Base-by-base conservation (phyloP, 176 grass and related monocot species). In the Zoysia japonica region DNA sequence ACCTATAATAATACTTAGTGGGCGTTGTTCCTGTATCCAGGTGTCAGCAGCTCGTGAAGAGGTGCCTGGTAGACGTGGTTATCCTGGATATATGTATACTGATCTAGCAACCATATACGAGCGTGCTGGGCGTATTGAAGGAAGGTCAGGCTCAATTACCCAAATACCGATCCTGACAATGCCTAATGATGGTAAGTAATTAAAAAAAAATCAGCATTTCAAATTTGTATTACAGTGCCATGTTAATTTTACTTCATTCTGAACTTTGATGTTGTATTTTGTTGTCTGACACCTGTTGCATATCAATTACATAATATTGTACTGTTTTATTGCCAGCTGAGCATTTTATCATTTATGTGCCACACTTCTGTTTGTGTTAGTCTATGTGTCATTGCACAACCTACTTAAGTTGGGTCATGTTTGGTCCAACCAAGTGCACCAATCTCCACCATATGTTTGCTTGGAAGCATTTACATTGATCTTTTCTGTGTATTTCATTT, bases 51-150 rank as follows among this genome's bases (percentile, higher is more conserved):
- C 96, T 61, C 84, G 96, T 86, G 96, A 99, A 80, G 96, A 99
- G 84, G 96, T 99, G 41, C 96, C 96, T 47, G 96, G 96, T 88
- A 87, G 96, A 75, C 96, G 96, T 91, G 96, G 96, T 82, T 99
- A 99, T 91, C 96, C 96, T 76, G 96, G 96, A 59, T 99, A 99
- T 79, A 99, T 99, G 96, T 99, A 99, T 79, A 99, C 96, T 47
- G 96, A 99, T 91, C 83, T 99, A 64, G 96, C 96, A 55, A 99
- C 96, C 38, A 99, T 99, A 89, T 99, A 95, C 82, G 96, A 99
- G 82, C 92, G 96, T 70, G 96, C 96, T 84, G 96, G 96, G 57
- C 92, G 96, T 91, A 99, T 99, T 83, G 96, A 99, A 83, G 96
- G 96, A 85, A 90, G 96, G 86, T 82, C 80, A 44, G 96, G 96